These are phyloP conservation scores for Mycena capillaripes DNA, from an alignment of 768 basidiomycete species.

Conservation along the genomic window DNA sequence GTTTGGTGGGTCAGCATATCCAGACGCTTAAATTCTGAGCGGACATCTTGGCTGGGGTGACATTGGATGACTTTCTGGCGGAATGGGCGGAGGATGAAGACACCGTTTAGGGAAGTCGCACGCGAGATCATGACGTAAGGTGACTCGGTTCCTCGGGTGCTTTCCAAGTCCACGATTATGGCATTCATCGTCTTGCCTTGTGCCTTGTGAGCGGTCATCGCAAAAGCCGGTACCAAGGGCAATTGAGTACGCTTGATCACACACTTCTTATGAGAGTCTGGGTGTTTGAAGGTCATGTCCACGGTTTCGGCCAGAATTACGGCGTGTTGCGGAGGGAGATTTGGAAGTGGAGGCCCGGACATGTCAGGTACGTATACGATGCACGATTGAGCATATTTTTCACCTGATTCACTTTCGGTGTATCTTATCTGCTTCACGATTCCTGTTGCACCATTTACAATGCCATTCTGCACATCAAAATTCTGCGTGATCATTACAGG, in stretches of 20 bases:
- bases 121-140: constrained; percentile 16
- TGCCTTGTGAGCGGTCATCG: constrained; percentile 18
- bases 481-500: constrained; percentile 55
- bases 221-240: constrained; percentile 10
- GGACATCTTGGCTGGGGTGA: constrained; percentile 16
- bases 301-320: background rate
- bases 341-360: constrained; percentile 2
- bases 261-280: constrained; percentile 2
- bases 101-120: background rate
- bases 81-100: constrained; percentile 14
- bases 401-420: background rate
- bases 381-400: background rate
- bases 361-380: constrained; percentile 18
- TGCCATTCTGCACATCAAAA: constrained; percentile 51
- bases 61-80: constrained; percentile 6
- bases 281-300: constrained; percentile 11
- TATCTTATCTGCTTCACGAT: constrained; percentile 10
- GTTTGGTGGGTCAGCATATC: constrained; percentile 13
- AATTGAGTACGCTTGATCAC: constrained; percentile 1
- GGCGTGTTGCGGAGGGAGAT: constrained; percentile 12
- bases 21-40: constrained; percentile 7
- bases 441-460: constrained; percentile 13
- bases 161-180: constrained; percentile 8
- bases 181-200: constrained; percentile 14
- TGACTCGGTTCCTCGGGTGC: background rate